These are phyloP conservation scores for Penicillium aurantiogriseum DNA, from an alignment of 2,329 filamentous ascomycete genomes.

Conservation along the genomic window DNA sequence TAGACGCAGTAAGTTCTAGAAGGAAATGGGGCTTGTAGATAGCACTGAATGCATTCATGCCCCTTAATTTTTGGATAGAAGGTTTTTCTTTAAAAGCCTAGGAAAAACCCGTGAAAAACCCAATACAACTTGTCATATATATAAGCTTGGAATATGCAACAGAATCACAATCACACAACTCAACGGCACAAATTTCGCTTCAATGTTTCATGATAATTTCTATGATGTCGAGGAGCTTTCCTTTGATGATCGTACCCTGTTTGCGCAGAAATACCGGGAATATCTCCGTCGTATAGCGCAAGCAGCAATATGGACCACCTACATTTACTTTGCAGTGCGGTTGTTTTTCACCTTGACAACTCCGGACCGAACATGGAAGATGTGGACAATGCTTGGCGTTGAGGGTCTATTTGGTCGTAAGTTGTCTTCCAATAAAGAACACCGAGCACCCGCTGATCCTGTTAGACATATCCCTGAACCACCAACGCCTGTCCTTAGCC, in stretches of 20 bases:
- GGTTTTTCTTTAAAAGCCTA: not conserved
- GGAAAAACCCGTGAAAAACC: not conserved
- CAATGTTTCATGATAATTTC: slow-evolving; percentile 11
- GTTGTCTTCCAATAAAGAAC: slow-evolving; percentile 1
- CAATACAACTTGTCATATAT: not conserved
- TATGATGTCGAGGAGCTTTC: slow-evolving; percentile 25
- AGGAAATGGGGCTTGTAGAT: not conserved
- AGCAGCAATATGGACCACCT: slow-evolving; percentile 17
- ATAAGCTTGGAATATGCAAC: slow-evolving; percentile 6
- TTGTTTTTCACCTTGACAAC: slow-evolving; percentile 12
- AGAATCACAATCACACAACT: not conserved
- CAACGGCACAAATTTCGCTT: slow-evolving; percentile 6
- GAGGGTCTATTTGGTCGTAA: slow-evolving; percentile 28
- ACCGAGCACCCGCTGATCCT: not conserved
- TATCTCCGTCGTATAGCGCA: slow-evolving; percentile 17
- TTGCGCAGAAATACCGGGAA: slow-evolving; percentile 18
- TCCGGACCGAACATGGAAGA: slow-evolving; percentile 21
- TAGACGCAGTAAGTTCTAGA: slow-evolving; percentile 4
- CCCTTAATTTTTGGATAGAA: not conserved
- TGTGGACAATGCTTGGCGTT: slow-evolving; percentile 29
- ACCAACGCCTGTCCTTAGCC: slow-evolving; percentile 26
- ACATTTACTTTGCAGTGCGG: slow-evolving; percentile 24
- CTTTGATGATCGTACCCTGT: slow-evolving; percentile 13
- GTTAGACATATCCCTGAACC: slow-evolving; percentile 22
- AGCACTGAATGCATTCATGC: not conserved